Evolutionary conservation across 1,284 basidiomycete species (phyloP), one percentile per base, ranked within the genome.

Genomic region (Sanghuangporus weigelae): DNA sequence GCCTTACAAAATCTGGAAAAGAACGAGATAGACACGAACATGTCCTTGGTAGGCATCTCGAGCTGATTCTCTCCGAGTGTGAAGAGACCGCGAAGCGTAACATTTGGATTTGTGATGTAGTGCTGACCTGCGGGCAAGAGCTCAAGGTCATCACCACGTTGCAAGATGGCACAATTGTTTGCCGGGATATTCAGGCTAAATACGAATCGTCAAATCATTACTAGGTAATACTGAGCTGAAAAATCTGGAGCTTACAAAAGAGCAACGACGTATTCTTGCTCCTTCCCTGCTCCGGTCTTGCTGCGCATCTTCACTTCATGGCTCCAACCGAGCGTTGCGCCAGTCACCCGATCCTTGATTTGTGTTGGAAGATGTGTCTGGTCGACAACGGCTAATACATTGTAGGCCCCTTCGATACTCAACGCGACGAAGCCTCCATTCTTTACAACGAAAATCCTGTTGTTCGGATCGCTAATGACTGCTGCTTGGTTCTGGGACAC

Each of bases 41-140:
- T 90, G 68, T 91, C 89, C 73, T 92, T 92, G 7, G 90, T 91
- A 2, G 89, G 88, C 86, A 92, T 88, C 73, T 92, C 90, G 36
- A 90, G 73, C 73, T 92, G 90, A 69, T 88, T 90, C 72, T 92
- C 90, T 23, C 90, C 90, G 0, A 88, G 81, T 1, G 90, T 90
- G 72, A 85, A 92, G 31, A 91, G 68, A 7, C 89, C 89, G 63
- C 90, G 86, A 8, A 92, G 75, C 1, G 89, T 92, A 46, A 92
- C 85, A 65, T 86, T 89, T 2, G 90, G 89, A 69, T 89, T 89
- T 6, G 90, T 92, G 69, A 92, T 88, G 65, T 86, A 90, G 63
- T 89, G 89, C 70, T 92, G 90, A 6, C 90, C 90, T 44, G 90
- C 90, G 55, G 86, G 79, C 16, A 92, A 79, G 5, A 91, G 79